A percentile compares a stretch with the other conserved stretches of the same genome.
Conservation (phyloP, 768 basidiomycete species). For the Scleroderma bovista region DNA sequence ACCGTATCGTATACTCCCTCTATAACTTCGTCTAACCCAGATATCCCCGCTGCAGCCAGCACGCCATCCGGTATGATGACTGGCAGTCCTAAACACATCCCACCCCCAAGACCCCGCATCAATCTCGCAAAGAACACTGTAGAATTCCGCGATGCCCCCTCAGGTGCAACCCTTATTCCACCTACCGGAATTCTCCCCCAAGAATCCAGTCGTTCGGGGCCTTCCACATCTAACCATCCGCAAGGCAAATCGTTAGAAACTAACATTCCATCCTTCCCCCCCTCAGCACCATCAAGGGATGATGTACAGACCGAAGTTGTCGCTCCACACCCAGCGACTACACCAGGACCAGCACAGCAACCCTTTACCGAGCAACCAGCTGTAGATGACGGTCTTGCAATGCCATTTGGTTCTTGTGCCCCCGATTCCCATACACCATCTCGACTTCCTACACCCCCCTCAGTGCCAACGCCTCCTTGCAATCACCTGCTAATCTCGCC, state of each 20-base stretch:
- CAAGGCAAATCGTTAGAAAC: neutral
- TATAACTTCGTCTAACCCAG: too few species aligned
- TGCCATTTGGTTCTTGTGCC: too few species aligned
- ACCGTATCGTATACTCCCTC: too few species aligned
- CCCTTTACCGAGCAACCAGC: too few species aligned
- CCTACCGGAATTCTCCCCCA: slow-evolving; percentile 26
- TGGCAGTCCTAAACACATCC: neutral
- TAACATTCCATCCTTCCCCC: neutral
- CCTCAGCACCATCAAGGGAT: neutral
- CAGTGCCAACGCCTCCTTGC: too few species aligned
- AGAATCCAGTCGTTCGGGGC: slow-evolving; percentile 10
- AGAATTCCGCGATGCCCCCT: neutral
- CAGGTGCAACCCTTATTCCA: slow-evolving; percentile 18
- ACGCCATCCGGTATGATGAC: neutral
- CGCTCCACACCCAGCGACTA: too few species aligned
- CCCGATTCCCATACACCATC: too few species aligned
- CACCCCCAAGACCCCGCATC: neutral
- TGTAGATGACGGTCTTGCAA: too few species aligned
- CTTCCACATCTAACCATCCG: slow-evolving; percentile 7
- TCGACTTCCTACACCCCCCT: too few species aligned
- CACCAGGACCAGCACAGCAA: too few species aligned
- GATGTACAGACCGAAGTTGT: neutral
- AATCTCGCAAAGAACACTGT: neutral
- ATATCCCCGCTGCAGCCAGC: too few species aligned
- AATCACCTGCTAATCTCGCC: too few species aligned